Evolutionary conservation across 257 asterid genomes (phyloP), one percentile per base, ranked within the genome.

Genomic region (Pogostemon cablin): DNA sequence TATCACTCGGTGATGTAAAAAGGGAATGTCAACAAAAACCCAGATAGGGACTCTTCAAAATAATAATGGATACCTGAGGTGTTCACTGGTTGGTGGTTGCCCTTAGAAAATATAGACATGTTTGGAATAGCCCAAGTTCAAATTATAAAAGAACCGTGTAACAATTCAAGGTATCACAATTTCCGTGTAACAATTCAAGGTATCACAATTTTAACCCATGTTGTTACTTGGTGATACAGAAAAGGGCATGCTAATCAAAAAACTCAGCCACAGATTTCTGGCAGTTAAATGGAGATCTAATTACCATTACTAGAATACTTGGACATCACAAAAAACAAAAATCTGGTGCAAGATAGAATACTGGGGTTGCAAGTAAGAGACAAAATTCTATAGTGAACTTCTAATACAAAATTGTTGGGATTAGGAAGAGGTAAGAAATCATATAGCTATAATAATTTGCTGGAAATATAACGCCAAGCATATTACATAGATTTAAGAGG

Each of bases 221-320:
- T 10, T 5, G 11, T 25, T 50, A 64, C 12, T 66, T 10, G 62
- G 67, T 49, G 35, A 58, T 11, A 48, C 8, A 63, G 34, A 17
- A 65, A 47, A n/a, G 43, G 42, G 25, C 17, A 47, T 35, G 78
- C 77, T 41, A 25, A 72, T 7, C 9, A 39, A 62, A 20, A 20
- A 20, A 25, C 38, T 9, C 34, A 34, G 41, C 48, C 38, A 11
- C 6, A 43, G 47, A 53, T 63, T 48, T 55, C 38, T 40, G 6
- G 0, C 20, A 66, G 47, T 25, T 15, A 44, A 20, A 73, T 41
- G 5, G 41, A 35, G 37, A 73, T 20, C 25, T 20, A 20, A 20
- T 20, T 20, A 20, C 25, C 25, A 20, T 20, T 20, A 20, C 25
- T 20, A 0, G 25, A 20, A 20, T 20, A 20, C 25, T 20, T 20